These are phyloP conservation scores for Deinandra increscens DNA, from an alignment of 129 eudicot species.

Conservation along the genomic window DNA sequence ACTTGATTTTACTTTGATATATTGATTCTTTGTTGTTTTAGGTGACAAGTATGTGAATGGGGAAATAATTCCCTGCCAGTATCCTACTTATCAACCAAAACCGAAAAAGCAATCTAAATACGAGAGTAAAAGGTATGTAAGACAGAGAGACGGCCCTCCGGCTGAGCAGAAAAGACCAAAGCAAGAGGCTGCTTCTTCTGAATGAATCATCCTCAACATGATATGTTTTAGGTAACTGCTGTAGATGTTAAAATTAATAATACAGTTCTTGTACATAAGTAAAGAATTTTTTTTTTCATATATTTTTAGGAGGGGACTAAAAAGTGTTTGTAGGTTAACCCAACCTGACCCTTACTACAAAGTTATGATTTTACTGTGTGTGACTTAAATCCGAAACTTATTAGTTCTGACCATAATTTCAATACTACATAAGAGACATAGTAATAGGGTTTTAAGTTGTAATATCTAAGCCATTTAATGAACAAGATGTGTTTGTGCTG, in stretches of 20 bases:
- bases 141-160: constrained; percentile 97
- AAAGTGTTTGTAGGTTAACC: not conserved
- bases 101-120: constrained; percentile 57
- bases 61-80: constrained; percentile 91
- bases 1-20: not conserved
- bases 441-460: too few species aligned
- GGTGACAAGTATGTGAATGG: constrained; percentile 95
- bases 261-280: not conserved
- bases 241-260: not conserved
- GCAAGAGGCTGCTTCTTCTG: constrained; percentile 64
- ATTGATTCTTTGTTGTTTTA: constrained; percentile 20
- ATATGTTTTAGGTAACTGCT: constrained; percentile 22
- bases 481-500: too few species aligned
- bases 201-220: constrained; percentile 37
- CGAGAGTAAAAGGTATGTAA: constrained; percentile 79
- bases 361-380: not conserved
- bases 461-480: too few species aligned
- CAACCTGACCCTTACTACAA: not conserved
- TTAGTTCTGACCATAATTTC: not conserved
- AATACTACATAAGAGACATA: not conserved
- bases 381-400: constrained; percentile 10
- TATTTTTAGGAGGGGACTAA: not conserved
- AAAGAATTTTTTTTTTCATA: not conserved
- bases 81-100: constrained; percentile 96
- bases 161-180: constrained; percentile 52